These are phyloP conservation scores for Colletotrichum spaethianum DNA, from an alignment of 2,329 filamentous ascomycete genomes.

Conservation along the genomic window DNA sequence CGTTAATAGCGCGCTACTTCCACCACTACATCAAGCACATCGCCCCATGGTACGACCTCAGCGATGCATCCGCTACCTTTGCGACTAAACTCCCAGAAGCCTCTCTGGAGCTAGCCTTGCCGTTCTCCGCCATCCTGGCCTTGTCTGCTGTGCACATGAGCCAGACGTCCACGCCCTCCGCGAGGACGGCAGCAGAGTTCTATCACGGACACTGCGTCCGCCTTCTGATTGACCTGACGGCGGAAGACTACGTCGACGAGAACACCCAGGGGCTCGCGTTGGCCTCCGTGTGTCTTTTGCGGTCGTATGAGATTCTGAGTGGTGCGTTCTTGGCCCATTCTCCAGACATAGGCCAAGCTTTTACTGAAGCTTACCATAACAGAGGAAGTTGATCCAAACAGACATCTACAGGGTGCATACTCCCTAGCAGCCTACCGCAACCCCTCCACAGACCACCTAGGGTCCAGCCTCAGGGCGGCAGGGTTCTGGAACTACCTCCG, in stretches of 20 bases:
- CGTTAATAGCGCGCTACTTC: conserved; percentile 54
- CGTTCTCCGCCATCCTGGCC: conserved; percentile 61
- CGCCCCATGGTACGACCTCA: conserved; percentile 64
- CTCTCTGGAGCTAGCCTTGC: conserved; percentile 56
- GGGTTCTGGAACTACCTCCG: conserved; percentile 67
- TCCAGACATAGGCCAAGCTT: not conserved
- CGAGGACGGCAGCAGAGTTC: conserved; percentile 50
- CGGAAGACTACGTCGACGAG: conserved; percentile 48
- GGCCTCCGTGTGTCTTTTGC: conserved; percentile 61
- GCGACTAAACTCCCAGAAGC: conserved; percentile 51
- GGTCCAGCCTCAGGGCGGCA: conserved; percentile 52
- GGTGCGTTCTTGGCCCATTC: conserved; percentile 46
- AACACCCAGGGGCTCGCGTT: conserved; percentile 54
- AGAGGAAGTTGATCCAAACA: conserved; percentile 59
- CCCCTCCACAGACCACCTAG: conserved; percentile 43
- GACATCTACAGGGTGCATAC: conserved; percentile 62
- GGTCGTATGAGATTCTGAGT: conserved; percentile 64
- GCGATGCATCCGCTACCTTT: conserved; percentile 55
- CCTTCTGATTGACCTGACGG: conserved; percentile 53
- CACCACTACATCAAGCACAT: conserved; percentile 56
- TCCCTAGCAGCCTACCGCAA: conserved; percentile 55
- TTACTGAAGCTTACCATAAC: not conserved
- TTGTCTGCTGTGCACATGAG: conserved; percentile 59
- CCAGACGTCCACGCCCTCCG: conserved; percentile 48
- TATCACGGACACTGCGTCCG: conserved; percentile 59